Evolutionary conservation across 495 filamentous ascomycete genomes (phyloP), one percentile per base, ranked within the genome.

Genomic region (Xylaria bambusicola): DNA sequence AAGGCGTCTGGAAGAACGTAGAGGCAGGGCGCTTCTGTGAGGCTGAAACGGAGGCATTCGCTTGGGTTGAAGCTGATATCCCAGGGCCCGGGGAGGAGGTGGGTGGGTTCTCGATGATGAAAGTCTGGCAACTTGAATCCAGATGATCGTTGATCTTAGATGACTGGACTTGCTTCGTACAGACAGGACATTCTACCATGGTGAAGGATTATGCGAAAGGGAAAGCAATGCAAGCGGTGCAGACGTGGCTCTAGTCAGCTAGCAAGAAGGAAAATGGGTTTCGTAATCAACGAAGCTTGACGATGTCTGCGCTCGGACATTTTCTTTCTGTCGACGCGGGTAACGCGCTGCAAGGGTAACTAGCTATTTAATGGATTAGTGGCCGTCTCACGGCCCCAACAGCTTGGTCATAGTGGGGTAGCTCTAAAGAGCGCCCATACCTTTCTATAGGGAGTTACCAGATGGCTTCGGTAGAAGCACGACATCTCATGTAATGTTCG

Each of bases 101-200:
- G 9, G 65, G 45, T 31, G 62, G 60, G 65, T 56, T 73, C 62
- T 73, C 82, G 71, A 81, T 68, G 45, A 89, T 67, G 64, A 85
- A 85, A 17, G 71, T 76, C 64, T 85, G 73, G 73, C 94, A 98
- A 64, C 83, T 82, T 15, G 89, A 92, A 72, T 98, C 94, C 63
- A 98, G 85, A 70, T 98, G 94, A 49, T 82, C 79, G 71, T 98
- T 98, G 76, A 98, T 98, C 58, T 89, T 83, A 53, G 76, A 64
- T 52, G 88, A 77, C 51, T 86, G 83, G 61, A 98, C 93, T 40
- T 80, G 76, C 61, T 91, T 89, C 49, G 82, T 77, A 75, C 94
- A 98, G 56, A 93, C 90, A 6, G 94, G 94, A 68, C 94, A 98
- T 56, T 82, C 81, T 31, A 98, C 92, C 71, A 71, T 68, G 86